These are phyloP conservation scores for Eragrostis tef DNA, from an alignment of 202 grass and related monocot species.

Conservation along the genomic window DNA sequence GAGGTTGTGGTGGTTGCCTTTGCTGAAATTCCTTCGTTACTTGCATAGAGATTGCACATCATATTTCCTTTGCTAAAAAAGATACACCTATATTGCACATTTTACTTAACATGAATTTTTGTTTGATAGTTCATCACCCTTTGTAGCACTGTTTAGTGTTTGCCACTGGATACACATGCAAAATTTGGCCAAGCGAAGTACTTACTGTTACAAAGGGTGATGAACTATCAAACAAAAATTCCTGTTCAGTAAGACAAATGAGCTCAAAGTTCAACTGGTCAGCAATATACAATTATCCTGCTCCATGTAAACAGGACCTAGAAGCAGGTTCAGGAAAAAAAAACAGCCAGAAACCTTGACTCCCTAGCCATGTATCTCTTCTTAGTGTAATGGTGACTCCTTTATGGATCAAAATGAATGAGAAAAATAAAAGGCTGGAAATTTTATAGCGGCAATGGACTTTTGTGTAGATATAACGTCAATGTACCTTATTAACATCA, in stretches of 20 bases:
- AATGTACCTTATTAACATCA: background rate
- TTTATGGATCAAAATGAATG: background rate
- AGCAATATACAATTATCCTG: background rate
- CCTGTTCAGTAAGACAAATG: background rate
- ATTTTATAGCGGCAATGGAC: background rate
- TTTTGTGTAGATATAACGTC: background rate
- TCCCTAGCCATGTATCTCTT: background rate
- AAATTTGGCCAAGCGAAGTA: background rate
- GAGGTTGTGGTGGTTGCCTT: background rate
- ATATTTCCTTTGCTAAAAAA: background rate
- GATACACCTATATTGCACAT: background rate
- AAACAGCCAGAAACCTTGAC: background rate
- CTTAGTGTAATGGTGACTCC: too few species aligned
- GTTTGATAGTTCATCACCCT: background rate
- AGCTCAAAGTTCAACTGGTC: background rate
- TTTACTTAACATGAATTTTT: background rate
- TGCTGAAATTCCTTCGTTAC: background rate
- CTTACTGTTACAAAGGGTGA: background rate
- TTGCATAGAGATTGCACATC: background rate
- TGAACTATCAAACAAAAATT: background rate
- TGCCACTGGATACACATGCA: background rate
- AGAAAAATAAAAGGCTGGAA: background rate
- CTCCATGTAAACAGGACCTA: background rate
- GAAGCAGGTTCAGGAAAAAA: background rate
- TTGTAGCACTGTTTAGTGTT: background rate